Base-by-base conservation (phyloP, 1,284 basidiomycete species). In the Sporisorium scitamineum region DNA sequence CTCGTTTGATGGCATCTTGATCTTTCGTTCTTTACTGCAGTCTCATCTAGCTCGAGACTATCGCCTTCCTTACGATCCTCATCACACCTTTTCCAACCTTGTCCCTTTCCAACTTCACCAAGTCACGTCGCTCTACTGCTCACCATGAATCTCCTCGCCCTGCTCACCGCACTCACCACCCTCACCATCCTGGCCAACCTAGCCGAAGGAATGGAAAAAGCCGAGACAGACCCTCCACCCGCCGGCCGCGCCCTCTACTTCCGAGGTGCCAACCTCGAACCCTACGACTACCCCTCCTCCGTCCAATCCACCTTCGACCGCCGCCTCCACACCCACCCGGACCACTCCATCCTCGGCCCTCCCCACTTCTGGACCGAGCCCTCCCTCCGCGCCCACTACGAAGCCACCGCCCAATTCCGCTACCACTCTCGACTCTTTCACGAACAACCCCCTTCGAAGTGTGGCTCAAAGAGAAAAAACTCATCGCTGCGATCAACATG, bases 401-500 rank as follows among this genome's bases (percentile, higher is more conserved):
- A 8, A 9, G 10, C 26, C 4, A 56, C 47, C 27, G 14, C 27
- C 2, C 48, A 48, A 5, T 18, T 56, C 8, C 70, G 70, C 39
- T 73, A 61, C 39, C 61, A 63, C 14, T 54, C 61, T 1, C 2
- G 4, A 0, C 34, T 68, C 20, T 73, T 27, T n/a, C 57, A 37
- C 5, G 10, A 2, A 5, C 42, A 50, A 18, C 64, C 65, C 1
- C 70, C 70, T 73, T 63, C 45, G 29, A 56, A 16, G 61, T 37
- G 5, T 73, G 70, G 70, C 27, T 73, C 14, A 73, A 73, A 26
- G 70, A 73, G 27, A 65, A 61, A n/a, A 24, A 61, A 20, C 44
- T 73, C 14, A 61, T 73, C 27, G 56, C 61, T 1, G 53, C 65
- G 8, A 63, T 73, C 61, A 56, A 56, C 13, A 24, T 64, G 20